These are phyloP conservation scores for Coemansia sp. DNA, from an alignment of 192 early-diverging fungal species.

Conservation along the genomic window DNA sequence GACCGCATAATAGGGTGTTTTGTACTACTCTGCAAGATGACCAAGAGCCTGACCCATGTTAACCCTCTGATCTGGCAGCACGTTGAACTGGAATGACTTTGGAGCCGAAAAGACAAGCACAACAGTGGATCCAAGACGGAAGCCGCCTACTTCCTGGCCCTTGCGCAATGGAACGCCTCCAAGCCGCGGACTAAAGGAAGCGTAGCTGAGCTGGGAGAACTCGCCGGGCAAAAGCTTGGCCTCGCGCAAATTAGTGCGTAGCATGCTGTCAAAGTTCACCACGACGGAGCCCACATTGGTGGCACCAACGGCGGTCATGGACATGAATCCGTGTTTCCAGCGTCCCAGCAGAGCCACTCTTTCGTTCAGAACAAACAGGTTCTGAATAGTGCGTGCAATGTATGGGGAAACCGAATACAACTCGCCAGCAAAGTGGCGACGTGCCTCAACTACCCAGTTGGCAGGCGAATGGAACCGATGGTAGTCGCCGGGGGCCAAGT, in stretches of 20 bases:
- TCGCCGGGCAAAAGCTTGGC: constrained; percentile 64
- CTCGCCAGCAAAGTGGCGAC: constrained; percentile 95
- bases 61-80: constrained; percentile 72
- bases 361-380: constrained; percentile 97
- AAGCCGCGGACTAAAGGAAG: constrained; percentile 59
- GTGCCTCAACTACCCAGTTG: constrained; percentile 86
- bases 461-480: constrained; percentile 98
- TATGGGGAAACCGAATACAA: constrained; percentile 94
- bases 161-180: constrained; percentile 67
- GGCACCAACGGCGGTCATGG: constrained; percentile 95
- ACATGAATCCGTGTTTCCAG: constrained; percentile 94
- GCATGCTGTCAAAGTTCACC: constrained; percentile 88
- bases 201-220: constrained; percentile 74
- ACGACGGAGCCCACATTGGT: constrained; percentile 98
- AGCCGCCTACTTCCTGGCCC: constrained; percentile 95
- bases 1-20: neutral
- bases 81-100: constrained; percentile 69
- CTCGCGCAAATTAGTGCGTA: constrained; percentile 68
- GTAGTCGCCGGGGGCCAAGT: constrained; percentile 98
- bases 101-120: constrained; percentile 98
- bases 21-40: neutral
- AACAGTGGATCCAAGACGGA: constrained; percentile 91
- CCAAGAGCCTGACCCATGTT: constrained; percentile 85
- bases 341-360: constrained; percentile 89
- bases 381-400: constrained; percentile 78